A percentile compares a stretch with the other conserved stretches of the same genome.
phyloP scores from a whole-genome alignment of 345 rosid genomes.

The Gossypium herbaceum region DNA sequence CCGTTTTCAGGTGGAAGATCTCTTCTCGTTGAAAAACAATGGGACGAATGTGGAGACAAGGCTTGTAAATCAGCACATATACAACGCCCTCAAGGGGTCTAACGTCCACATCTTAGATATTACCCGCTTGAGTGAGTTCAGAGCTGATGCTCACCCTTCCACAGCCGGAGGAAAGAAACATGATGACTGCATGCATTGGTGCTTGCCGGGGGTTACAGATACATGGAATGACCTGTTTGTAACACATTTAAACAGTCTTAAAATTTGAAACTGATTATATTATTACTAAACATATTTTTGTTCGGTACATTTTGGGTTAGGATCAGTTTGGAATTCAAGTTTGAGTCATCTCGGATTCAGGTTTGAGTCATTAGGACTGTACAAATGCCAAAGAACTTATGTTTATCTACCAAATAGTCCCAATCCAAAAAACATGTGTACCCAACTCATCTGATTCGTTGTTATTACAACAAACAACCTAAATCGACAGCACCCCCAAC shows the following conservation, averaged over 20 bases:
- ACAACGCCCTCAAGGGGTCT: conserved; percentile 45
- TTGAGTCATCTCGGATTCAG: no score
- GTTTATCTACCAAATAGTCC: not conserved
- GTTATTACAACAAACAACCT: not conserved
- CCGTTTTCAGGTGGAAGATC: conserved; percentile 54
- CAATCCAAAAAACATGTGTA: conserved; percentile 16
- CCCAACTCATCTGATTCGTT: conserved; percentile 16
- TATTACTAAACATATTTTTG: not conserved
- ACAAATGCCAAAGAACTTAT: not conserved
- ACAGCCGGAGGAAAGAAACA: conserved; percentile 72
- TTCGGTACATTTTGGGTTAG: conserved; percentile 1
- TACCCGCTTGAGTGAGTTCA: conserved; percentile 77
- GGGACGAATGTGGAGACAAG: conserved; percentile 78
- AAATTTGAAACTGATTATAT: conserved; percentile 21
- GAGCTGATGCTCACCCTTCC: conserved; percentile 94
- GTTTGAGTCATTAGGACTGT: not conserved
- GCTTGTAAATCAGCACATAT: conserved; percentile 60
- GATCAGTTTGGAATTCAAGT: no score
- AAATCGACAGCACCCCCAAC: conserved; percentile 43
- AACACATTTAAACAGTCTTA: conserved; percentile 28
- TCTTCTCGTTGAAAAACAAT: conserved; percentile 58
- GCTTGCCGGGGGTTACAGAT: conserved; percentile 86
- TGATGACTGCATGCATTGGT: conserved; percentile 96
- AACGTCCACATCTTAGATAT: conserved; percentile 64
- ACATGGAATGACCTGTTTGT: conserved; percentile 78